These are phyloP conservation scores for Bothriochloa decipiens DNA, from an alignment of 176 grass and related monocot genomes.

Conservation along the genomic window DNA sequence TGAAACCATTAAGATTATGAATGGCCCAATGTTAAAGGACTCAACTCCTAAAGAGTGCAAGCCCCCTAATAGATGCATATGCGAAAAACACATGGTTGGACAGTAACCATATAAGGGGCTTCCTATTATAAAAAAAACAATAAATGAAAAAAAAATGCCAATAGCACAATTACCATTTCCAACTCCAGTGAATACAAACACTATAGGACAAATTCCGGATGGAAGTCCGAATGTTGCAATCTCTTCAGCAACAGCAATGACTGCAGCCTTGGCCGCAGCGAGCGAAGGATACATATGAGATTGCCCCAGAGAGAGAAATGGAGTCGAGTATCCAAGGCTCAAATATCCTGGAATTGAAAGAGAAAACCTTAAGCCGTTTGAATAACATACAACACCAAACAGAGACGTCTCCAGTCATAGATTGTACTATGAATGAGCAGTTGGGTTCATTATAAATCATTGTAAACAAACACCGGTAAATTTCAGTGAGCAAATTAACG, in stretches of 20 bases:
- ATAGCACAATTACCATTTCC: slow-evolving; percentile 77
- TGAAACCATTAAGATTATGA: background rate
- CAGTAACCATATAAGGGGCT: background rate
- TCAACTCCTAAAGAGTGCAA: background rate
- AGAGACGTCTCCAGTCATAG: background rate
- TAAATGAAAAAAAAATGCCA: background rate
- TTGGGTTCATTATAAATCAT: background rate
- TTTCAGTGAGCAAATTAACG: background rate
- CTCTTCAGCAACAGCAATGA: slow-evolving; percentile 89
- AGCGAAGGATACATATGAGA: slow-evolving; percentile 98
- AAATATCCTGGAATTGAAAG: slow-evolving; percentile 71
- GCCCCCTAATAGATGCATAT: background rate
- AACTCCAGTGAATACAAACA: slow-evolving; percentile 92
- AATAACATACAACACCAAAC: background rate
- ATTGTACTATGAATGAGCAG: background rate
- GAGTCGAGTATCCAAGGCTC: slow-evolving; percentile 91
- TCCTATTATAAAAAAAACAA: slow-evolving; percentile 36
- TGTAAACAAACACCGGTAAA: background rate
- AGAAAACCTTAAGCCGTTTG: slow-evolving; percentile 19
- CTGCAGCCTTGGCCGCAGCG: slow-evolving; percentile 84
- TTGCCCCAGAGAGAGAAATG: slow-evolving; percentile 91
- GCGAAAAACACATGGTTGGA: background rate
- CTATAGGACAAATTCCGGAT: slow-evolving; percentile 78
- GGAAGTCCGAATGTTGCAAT: slow-evolving; percentile 89
- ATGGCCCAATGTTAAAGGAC: background rate